Conservation (phyloP, 345 rosid genomes). For the Pistacia vera region DNA sequence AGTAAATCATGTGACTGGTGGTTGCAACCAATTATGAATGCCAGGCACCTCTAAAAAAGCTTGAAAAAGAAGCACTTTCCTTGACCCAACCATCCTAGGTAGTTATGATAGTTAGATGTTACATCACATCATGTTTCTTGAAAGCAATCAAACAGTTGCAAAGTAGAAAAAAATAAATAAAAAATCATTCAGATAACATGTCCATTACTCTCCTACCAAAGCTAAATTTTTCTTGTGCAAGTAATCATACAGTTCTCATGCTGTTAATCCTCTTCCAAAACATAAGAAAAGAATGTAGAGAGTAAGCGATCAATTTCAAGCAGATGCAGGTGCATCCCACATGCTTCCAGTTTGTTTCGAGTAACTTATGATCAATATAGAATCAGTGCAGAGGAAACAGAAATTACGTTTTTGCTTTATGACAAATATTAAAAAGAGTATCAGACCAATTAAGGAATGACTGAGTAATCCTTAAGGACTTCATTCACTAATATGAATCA, state of each 20-base stretch:
- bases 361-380: neutral
- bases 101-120: neutral
- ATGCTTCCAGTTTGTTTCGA: neutral
- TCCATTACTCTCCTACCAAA: neutral
- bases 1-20: constrained; percentile 11
- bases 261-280: neutral
- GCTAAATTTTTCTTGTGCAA: neutral
- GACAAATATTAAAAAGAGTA: neutral
- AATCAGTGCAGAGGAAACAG: neutral
- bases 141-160: neutral
- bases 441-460: too few relatives aligned
- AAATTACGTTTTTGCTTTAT: neutral
- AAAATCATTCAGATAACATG: neutral
- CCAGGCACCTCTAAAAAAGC: neutral
- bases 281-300: neutral
- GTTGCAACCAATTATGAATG: neutral
- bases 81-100: neutral
- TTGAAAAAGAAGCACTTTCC: neutral
- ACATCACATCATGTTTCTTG: neutral
- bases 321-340: neutral
- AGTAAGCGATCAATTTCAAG: neutral
- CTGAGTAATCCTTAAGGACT: neutral
- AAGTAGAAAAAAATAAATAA: neutral
- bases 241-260: neutral
- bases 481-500: neutral